These are phyloP conservation scores for Darksidea phi DNA, from an alignment of 495 filamentous ascomycete genomes.

Conservation along the genomic window DNA sequence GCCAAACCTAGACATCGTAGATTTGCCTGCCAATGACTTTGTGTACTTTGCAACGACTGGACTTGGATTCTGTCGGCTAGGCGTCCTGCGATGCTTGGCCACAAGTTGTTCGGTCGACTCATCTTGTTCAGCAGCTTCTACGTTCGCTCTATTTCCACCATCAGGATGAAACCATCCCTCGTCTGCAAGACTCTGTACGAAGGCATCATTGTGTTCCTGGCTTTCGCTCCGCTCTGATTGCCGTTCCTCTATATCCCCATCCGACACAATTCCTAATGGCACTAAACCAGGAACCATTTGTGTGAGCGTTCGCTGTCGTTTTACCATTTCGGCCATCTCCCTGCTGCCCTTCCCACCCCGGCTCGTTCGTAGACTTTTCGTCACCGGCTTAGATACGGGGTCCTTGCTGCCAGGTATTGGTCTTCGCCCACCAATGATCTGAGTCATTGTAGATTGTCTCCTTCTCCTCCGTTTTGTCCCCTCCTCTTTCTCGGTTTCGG, in stretches of 20 bases:
- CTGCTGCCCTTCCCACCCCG: conserved; percentile 11
- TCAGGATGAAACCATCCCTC: neutral
- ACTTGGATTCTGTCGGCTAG: neutral
- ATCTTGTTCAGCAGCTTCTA: neutral
- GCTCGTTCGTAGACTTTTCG: conserved; percentile 18
- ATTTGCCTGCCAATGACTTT: neutral
- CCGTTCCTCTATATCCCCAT: conserved; percentile 19
- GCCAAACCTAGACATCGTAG: conserved; percentile 12
- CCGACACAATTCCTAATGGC: neutral
- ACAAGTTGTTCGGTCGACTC: neutral
- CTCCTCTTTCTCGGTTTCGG: neutral
- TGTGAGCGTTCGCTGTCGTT: conserved; percentile 27
- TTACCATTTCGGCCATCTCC: conserved; percentile 2
- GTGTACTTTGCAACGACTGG: neutral
- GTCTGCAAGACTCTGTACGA: conserved; percentile 4
- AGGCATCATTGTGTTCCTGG: conserved; percentile 4
- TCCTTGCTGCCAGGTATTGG: conserved; percentile 19
- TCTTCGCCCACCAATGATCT: conserved; percentile 11
- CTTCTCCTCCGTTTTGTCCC: neutral
- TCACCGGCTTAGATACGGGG: conserved; percentile 25
- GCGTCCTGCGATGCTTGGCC: neutral
- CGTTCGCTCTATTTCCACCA: neutral
- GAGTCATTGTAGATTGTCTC: conserved; percentile 35
- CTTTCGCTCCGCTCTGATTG: neutral
- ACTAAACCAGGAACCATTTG: conserved; percentile 31